A percentile compares a stretch with the other conserved stretches of the same genome.
Conservation (phyloP, 1,284 basidiomycete genomes). For the Neonothopanus nambi region DNA sequence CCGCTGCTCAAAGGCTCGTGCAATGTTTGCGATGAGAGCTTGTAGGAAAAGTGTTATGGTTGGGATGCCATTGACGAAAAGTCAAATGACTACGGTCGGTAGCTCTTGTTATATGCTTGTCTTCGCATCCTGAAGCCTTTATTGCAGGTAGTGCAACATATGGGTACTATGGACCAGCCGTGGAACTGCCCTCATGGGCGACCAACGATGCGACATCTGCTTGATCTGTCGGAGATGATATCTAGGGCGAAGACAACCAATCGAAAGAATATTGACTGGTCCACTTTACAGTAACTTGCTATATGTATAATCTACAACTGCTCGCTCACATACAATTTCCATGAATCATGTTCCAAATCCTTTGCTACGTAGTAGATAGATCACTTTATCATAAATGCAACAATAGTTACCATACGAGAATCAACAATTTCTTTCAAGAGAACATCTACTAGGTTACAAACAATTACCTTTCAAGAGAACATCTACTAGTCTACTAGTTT, state of each 20-base stretch:
- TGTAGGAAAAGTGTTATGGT: conserved; percentile 98
- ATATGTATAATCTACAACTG: too few relatives aligned
- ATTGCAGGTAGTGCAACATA: conserved; percentile 81
- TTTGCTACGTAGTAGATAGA: too few relatives aligned
- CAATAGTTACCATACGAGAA: too few relatives aligned
- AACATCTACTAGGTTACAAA: too few relatives aligned
- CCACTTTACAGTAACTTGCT: not conserved
- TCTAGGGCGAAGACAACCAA: not conserved
- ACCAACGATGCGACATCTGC: conserved; percentile 92
- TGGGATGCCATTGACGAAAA: conserved; percentile 76
- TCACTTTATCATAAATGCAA: too few relatives aligned
- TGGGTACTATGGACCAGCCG: conserved; percentile 96
- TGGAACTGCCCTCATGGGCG: conserved; percentile 98
- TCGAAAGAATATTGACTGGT: conserved; percentile 10
- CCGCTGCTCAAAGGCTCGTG: conserved; percentile 88
- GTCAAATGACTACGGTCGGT: conserved; percentile 81
- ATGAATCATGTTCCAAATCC: too few relatives aligned
- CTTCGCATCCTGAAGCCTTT: conserved; percentile 11
- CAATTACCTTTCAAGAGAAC: too few relatives aligned
- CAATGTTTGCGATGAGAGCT: conserved; percentile 96
- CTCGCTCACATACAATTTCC: too few relatives aligned
- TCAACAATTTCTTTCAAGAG: too few relatives aligned
- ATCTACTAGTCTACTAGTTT: too few relatives aligned
- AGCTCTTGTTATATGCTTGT: conserved; percentile 1
- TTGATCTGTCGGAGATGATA: conserved; percentile 40